These are phyloP conservation scores for Avena atlantica DNA, from an alignment of 176 grass and related monocot species.

Conservation along the genomic window DNA sequence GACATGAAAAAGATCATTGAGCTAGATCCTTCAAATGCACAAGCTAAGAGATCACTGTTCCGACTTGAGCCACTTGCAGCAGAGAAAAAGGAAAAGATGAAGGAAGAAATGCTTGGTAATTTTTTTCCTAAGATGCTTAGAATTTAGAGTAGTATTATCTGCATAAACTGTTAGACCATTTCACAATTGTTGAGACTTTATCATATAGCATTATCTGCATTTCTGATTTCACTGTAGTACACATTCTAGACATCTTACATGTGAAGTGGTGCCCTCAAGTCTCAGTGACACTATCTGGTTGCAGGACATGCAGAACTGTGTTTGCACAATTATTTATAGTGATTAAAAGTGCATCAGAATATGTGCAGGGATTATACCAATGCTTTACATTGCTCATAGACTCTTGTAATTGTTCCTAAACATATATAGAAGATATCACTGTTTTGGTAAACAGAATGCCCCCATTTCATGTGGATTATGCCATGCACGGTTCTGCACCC, in stretches of 20 bases:
- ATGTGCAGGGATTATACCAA: background rate
- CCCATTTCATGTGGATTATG: background rate
- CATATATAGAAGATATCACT: background rate
- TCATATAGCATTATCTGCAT: background rate
- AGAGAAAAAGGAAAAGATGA: constrained; percentile 97
- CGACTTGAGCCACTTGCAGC: constrained; percentile 81
- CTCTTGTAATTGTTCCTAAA: background rate
- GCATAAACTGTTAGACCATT: background rate
- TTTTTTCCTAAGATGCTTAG: constrained; percentile 6
- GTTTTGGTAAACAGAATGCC: background rate
- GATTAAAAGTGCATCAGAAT: background rate
- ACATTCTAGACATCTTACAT: background rate
- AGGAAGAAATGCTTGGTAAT: constrained; percentile 98
- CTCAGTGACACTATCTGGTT: background rate
- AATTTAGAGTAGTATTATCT: background rate
- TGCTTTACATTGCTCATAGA: background rate
- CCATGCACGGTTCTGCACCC: too few species aligned
- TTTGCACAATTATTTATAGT: background rate
- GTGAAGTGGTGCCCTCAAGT: background rate
- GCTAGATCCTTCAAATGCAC: constrained; percentile 83
- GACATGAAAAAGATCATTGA: constrained; percentile 91
- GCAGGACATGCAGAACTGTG: background rate
- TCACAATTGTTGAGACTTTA: too few species aligned
- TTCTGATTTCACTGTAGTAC: background rate
- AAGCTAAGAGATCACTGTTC: constrained; percentile 72